phyloP scores from a whole-genome alignment of 1,284 basidiomycete species.

The Pseudozyma tsukubaensis region DNA sequence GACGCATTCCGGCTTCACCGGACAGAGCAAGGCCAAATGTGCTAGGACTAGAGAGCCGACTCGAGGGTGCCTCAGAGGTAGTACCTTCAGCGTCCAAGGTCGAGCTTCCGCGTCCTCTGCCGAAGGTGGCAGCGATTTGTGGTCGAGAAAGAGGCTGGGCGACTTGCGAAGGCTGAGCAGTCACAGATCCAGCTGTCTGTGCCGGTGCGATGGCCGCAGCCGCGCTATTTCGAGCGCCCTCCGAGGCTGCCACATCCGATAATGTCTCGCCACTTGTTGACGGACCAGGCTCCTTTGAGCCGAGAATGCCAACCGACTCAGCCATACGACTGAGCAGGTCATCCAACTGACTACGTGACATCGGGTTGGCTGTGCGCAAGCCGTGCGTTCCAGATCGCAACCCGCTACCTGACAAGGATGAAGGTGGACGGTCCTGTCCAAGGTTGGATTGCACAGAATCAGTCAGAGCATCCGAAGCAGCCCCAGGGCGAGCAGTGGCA shows the following conservation, averaged over 20 bases:
- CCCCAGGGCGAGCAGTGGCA: neutral
- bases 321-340: conserved; percentile 59
- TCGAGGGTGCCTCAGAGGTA: neutral
- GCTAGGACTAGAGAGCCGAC: conserved; percentile 18
- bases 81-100: neutral
- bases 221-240: neutral
- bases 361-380: conserved; percentile 33
- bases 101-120: conserved; percentile 20
- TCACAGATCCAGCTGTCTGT: neutral
- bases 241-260: conserved; percentile 10
- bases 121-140: conserved; percentile 16
- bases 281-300: conserved; percentile 17
- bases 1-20: conserved; percentile 8
- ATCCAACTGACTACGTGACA: conserved; percentile 56
- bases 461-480: conserved; percentile 18
- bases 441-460: conserved; percentile 31
- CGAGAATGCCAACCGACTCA: conserved; percentile 41
- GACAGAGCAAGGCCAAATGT: conserved; percentile 9
- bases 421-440: conserved; percentile 20
- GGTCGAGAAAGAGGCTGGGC: conserved; percentile 11
- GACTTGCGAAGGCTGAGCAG: neutral
- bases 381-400: conserved; percentile 13
- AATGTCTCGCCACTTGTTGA: conserved; percentile 17
- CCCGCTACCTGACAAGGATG: conserved; percentile 29
- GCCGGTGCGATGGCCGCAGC: neutral